Conservation (phyloP, 1,284 basidiomycete species). For the Megacollybia platyphylla region DNA sequence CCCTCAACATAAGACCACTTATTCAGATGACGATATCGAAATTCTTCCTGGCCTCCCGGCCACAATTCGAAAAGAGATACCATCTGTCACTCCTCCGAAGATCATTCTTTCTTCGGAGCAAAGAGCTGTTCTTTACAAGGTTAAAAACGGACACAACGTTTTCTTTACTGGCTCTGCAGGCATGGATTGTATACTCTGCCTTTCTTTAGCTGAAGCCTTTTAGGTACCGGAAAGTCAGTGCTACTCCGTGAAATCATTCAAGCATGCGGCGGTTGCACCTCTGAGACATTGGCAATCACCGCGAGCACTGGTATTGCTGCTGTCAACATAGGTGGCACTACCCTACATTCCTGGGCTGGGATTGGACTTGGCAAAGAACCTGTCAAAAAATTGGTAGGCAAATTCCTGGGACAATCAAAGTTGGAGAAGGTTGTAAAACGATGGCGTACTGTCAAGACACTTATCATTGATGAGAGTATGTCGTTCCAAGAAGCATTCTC, state of each 20-base stretch:
- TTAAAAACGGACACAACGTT: slow-evolving; percentile 19
- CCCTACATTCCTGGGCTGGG: slow-evolving; percentile 85
- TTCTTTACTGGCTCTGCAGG: slow-evolving; percentile 83
- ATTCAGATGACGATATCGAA: neutral
- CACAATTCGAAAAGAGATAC: neutral
- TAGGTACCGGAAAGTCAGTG: slow-evolving; percentile 90
- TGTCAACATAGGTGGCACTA: slow-evolving; percentile 83
- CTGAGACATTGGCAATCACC: slow-evolving; percentile 67
- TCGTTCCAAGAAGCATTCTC: slow-evolving; percentile 1
- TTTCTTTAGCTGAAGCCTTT: neutral
- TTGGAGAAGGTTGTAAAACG: slow-evolving; percentile 56
- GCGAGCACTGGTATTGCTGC: slow-evolving; percentile 90
- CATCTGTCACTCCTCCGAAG: slow-evolving; percentile 1
- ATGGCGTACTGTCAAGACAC: slow-evolving; percentile 66
- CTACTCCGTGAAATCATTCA: slow-evolving; percentile 79
- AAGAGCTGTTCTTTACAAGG: slow-evolving; percentile 16
- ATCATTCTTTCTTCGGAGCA: slow-evolving; percentile 24
- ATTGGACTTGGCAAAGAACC: slow-evolving; percentile 70
- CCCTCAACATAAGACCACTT: too few species aligned
- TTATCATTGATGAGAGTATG: slow-evolving; percentile 87
- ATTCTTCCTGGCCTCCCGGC: neutral
- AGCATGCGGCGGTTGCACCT: slow-evolving; percentile 29
- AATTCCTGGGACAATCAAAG: slow-evolving; percentile 35
- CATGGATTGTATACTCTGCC: slow-evolving; percentile 14
- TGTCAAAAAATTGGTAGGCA: slow-evolving; percentile 41